Conservation (phyloP, 2,329 filamentous ascomycete species). For the Didymella lethalis region DNA sequence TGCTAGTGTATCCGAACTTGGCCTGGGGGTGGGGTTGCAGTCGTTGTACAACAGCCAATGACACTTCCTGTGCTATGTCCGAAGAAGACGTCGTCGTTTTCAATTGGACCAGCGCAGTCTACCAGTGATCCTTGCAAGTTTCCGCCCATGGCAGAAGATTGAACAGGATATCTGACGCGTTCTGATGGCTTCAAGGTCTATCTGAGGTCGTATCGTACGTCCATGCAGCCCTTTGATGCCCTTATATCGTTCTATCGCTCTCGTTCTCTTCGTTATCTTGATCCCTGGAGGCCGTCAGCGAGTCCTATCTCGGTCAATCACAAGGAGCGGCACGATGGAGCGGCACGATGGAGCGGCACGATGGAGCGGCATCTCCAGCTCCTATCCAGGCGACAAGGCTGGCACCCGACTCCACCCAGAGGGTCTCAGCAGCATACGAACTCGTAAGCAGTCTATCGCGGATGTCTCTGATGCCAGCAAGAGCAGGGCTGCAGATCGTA, state of each 20-base stretch:
- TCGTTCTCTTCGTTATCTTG: neutral
- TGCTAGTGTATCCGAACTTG: too few relatives aligned
- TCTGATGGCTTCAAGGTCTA: neutral
- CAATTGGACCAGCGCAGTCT: too few relatives aligned
- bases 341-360: neutral
- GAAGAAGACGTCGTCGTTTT: neutral
- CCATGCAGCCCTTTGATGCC: neutral
- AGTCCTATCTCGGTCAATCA: neutral
- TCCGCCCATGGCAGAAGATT: too few relatives aligned
- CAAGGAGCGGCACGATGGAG: neutral
- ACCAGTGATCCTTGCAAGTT: too few relatives aligned
- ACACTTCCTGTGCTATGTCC: neutral
- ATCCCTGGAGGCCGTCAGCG: neutral
- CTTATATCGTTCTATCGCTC: neutral
- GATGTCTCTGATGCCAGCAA: neutral
- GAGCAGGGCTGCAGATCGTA: neutral
- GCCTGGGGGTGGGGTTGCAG: neutral
- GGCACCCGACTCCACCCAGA: neutral
- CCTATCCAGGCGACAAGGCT: neutral
- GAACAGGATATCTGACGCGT: neutral
- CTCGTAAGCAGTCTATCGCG: neutral
- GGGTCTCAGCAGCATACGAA: neutral
- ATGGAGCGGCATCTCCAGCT: neutral
- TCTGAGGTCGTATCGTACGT: neutral
- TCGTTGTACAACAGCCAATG: neutral